phyloP scores from a whole-genome alignment of 805 yeast species.

The Kazachstania taianensis region DNA sequence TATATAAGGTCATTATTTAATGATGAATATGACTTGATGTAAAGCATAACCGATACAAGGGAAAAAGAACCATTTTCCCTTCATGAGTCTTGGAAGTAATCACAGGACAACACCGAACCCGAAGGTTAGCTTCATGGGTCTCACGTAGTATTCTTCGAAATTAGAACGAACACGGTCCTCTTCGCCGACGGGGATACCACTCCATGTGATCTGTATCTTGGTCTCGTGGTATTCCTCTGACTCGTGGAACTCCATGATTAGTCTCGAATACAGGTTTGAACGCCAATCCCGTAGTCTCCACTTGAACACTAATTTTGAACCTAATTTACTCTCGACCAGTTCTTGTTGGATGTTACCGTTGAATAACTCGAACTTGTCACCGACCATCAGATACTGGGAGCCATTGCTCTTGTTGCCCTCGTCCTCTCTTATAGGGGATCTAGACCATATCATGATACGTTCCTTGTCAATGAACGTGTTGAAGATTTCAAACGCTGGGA shows the following conservation, averaged over 20 bases:
- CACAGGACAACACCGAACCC: conserved; percentile 86
- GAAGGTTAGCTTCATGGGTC: conserved; percentile 81
- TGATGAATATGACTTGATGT: too few relatives aligned
- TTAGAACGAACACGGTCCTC: conserved; percentile 79
- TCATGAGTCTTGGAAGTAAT: not conserved
- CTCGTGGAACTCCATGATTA: conserved; percentile 50
- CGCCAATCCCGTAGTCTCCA: conserved; percentile 94
- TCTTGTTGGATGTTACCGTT: conserved; percentile 82
- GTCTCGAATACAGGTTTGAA: conserved; percentile 63
- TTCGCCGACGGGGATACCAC: conserved; percentile 91
- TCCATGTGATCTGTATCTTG: conserved; percentile 62
- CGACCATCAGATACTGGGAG: conserved; percentile 37
- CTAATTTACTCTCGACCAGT: conserved; percentile 34
- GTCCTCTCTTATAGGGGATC: conserved; percentile 37
- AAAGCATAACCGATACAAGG: too few relatives aligned
- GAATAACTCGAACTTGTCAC: conserved; percentile 59
- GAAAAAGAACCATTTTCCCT: too few relatives aligned
- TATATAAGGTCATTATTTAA: too few relatives aligned
- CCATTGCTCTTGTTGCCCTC: conserved; percentile 38
- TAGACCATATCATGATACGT: conserved; percentile 84
- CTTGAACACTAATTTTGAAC: conserved; percentile 54
- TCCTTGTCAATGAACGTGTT: conserved; percentile 65
- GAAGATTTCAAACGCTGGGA: conserved; percentile 79
- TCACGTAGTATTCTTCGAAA: conserved; percentile 82
- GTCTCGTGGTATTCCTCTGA: conserved; percentile 78